Evolutionary conservation across 73 alveolate genomes (phyloP).

Genomic region (Diophrys appendiculata): DNA sequence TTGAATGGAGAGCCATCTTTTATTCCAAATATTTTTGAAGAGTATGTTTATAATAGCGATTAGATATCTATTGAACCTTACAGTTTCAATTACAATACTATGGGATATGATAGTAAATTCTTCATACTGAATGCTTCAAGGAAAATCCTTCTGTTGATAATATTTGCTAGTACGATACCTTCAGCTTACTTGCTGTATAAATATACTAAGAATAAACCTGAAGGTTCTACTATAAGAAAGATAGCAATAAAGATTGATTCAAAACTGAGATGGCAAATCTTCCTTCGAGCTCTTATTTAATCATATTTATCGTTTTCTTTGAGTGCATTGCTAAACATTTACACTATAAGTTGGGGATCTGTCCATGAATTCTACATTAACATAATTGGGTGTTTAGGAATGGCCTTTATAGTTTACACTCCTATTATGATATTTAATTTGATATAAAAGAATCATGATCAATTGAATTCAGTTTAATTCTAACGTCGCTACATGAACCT

Average conservation of each 20-base stretch:
- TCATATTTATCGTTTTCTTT: neutral
- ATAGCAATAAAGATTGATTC: neutral
- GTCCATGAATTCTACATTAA: neutral
- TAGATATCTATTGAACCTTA: neutral
- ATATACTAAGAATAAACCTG: no score
- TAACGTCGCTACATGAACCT: constrained; percentile 10
- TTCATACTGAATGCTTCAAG: neutral
- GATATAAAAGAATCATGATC: neutral
- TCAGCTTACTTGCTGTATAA: neutral
- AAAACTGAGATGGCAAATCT: neutral
- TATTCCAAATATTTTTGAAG: neutral
- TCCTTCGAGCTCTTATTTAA: neutral
- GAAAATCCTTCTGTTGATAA: neutral
- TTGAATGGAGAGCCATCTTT: neutral
- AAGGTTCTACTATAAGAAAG: neutral
- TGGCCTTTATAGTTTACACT: neutral
- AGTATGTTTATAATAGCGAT: neutral
- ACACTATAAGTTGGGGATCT: neutral
- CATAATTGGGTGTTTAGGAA: neutral
- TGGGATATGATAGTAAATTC: neutral
- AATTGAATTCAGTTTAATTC: neutral
- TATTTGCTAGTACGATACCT: neutral
- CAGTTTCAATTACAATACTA: no score
- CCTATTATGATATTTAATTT: neutral
- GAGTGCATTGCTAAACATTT: neutral